Percentiles rank a stretch among this genome's conserved stretches.
phyloP scores from a whole-genome alignment of 2,329 filamentous ascomycete genomes.

The Sarocladium strictum region DNA sequence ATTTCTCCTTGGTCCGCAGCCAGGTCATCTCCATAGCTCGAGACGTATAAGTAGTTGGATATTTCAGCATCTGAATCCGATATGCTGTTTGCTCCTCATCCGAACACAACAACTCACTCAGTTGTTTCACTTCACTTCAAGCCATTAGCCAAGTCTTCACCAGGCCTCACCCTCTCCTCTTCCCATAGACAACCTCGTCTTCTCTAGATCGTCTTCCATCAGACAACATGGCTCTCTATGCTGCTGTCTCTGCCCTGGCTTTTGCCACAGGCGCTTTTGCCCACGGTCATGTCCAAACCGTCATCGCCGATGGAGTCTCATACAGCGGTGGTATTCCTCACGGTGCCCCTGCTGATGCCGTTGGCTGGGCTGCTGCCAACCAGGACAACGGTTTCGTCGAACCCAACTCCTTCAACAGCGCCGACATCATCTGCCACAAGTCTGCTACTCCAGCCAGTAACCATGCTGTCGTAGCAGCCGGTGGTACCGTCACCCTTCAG shows the following conservation, averaged over 20 bases:
- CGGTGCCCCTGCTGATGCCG: conserved; percentile 23
- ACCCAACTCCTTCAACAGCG: conserved; percentile 29
- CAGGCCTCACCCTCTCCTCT: background rate
- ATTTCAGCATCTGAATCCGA: background rate
- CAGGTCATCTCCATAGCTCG: background rate
- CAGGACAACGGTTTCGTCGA: conserved; percentile 39
- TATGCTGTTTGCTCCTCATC: background rate
- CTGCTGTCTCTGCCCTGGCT: conserved; percentile 16
- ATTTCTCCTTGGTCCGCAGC: background rate
- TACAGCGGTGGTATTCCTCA: conserved; percentile 25
- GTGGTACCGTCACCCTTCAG: conserved; percentile 49
- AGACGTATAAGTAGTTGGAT: background rate
- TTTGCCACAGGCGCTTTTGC: conserved; percentile 21
- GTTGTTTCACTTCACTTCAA: background rate
- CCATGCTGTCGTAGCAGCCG: conserved; percentile 47
- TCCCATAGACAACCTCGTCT: background rate
- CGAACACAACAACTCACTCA: background rate
- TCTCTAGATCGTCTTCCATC: background rate
- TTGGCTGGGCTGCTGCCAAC: conserved; percentile 29
- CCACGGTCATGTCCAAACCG: conserved; percentile 22
- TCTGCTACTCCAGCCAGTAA: conserved; percentile 32
- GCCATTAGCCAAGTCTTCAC: background rate
- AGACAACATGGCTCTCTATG: conserved; percentile 13
- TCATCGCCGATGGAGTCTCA: conserved; percentile 20
- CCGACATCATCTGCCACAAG: conserved; percentile 45